phyloP scores from a whole-genome alignment of 2,329 filamentous ascomycete genomes.

The Colletotrichum godetiae region DNA sequence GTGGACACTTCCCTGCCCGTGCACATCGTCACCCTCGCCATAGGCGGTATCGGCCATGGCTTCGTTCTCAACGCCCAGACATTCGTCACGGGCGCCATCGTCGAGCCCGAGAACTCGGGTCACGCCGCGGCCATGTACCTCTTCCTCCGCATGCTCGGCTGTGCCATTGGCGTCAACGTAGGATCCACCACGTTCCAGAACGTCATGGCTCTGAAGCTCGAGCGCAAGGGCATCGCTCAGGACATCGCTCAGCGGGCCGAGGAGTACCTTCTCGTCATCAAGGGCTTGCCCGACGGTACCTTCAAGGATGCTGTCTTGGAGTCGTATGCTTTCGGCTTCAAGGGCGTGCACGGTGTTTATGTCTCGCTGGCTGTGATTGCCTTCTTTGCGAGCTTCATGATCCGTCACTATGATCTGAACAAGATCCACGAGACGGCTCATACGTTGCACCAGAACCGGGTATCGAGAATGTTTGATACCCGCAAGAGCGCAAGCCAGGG shows the following conservation, averaged over 20 bases:
- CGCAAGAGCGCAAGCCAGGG: not conserved
- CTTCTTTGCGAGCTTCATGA: slow-evolving; percentile 30
- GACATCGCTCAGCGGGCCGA: slow-evolving; percentile 33
- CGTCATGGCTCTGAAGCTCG: slow-evolving; percentile 37
- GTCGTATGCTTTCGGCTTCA: slow-evolving; percentile 34
- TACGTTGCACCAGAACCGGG: slow-evolving; percentile 26
- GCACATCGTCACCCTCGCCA: slow-evolving; percentile 34
- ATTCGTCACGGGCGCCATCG: slow-evolving; percentile 39
- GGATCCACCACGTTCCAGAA: slow-evolving; percentile 39
- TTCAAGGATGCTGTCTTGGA: slow-evolving; percentile 31
- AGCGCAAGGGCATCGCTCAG: slow-evolving; percentile 24
- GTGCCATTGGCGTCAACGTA: slow-evolving; percentile 37
- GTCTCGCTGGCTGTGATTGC: slow-evolving; percentile 27
- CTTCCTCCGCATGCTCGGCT: slow-evolving; percentile 37
- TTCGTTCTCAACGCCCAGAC: slow-evolving; percentile 39
- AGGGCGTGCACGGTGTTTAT: slow-evolving; percentile 34
- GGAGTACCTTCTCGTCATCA: slow-evolving; percentile 29
- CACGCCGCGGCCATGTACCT: slow-evolving; percentile 37
- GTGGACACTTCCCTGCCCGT: slow-evolving; percentile 28
- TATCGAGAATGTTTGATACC: slow-evolving; percentile 22
- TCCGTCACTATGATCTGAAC: slow-evolving; percentile 34
- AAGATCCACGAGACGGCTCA: slow-evolving; percentile 32
- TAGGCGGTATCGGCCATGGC: slow-evolving; percentile 38
- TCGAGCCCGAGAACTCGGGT: slow-evolving; percentile 31
- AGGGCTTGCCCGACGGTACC: slow-evolving; percentile 27